Base-by-base conservation (phyloP, 140 eudicot genomes). In the Oenanthe javanica region DNA sequence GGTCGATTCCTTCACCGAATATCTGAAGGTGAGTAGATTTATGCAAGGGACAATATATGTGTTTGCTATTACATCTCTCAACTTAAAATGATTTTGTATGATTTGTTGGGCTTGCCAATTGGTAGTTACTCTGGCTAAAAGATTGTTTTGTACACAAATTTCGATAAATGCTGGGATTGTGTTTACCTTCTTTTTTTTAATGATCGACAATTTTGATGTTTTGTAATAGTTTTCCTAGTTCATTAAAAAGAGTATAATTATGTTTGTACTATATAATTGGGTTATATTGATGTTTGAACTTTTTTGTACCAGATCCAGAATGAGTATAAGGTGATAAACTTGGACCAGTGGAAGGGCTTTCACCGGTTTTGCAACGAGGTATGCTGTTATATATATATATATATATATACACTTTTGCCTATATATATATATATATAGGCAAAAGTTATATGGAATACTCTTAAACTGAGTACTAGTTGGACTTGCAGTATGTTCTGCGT, bases 361-460 rank as follows among this genome's bases (percentile, higher is more conserved):
- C 80, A 77, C 77, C 90, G 98, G 31, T 93, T 93, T 80, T 93
- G 95, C 86, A 83, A 88, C 21, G 96, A 93, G 98, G 98, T 93
- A 87, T 54, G 69, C 67, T 78, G 9, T 19, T 48, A 51, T 31
- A 43, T 80, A 31, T 43, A 31, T 31, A 31, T 31, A 31, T 31
- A 31, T 31, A 31, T 31, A 31, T 83, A 76, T 89, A 91, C 94
- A 93, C 36, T 31, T 31, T 31, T 31, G 36, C 36, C 36, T 31
- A 31, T 31, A 31, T 31, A 31, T 31, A 31, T 31, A 31, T 31
- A 31, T 31, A 50, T 96, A 93, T 43, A 93, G 89, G 80, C 94
- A 93, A 79, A 93, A 88, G 87, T 84, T 31, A 31, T 31, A 31
- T 31, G 36, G 36, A 31, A 31, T 31, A 31, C 36, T 31, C 36